Conservation (phyloP, 1,284 basidiomycete genomes). For the Pterulicium gracile region DNA sequence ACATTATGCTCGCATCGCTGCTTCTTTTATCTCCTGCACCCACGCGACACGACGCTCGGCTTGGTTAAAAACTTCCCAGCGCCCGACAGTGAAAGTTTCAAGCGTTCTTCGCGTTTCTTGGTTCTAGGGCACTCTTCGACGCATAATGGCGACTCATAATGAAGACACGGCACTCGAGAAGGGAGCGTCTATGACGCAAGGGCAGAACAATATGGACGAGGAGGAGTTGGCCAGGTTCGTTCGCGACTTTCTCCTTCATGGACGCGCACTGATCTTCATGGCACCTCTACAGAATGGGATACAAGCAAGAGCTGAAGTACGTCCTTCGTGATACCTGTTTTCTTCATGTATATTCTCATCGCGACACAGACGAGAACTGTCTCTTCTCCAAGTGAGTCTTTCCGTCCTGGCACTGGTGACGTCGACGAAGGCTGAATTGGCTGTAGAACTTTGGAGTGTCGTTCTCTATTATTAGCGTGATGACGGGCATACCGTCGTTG, state of each 20-base stretch:
- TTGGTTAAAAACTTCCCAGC: too few relatives aligned
- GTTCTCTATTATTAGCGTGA: slow-evolving; percentile 67
- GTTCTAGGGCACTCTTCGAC: too few relatives aligned
- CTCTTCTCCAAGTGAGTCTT: slow-evolving; percentile 42
- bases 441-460: slow-evolving; percentile 61
- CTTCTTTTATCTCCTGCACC: too few relatives aligned
- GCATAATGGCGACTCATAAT: too few relatives aligned
- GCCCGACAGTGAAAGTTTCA: too few relatives aligned
- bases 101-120: too few relatives aligned
- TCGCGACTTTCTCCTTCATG: neutral
- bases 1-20: too few relatives aligned
- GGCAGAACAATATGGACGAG: slow-evolving; percentile 39
- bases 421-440: slow-evolving; percentile 4
- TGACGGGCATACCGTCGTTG: slow-evolving; percentile 56
- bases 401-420: slow-evolving; percentile 1
- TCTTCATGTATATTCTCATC: slow-evolving; percentile 1
- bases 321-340: slow-evolving; percentile 18
- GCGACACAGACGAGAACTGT: slow-evolving; percentile 37
- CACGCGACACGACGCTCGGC: too few relatives aligned
- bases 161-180: too few relatives aligned
- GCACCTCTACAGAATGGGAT: slow-evolving; percentile 48
- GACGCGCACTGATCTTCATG: too few relatives aligned
- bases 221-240: slow-evolving; percentile 42
- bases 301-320: slow-evolving; percentile 63
- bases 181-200: too few relatives aligned